phyloP scores from a whole-genome alignment of 1,139 yeast genomes.

The Pichia sp. region DNA sequence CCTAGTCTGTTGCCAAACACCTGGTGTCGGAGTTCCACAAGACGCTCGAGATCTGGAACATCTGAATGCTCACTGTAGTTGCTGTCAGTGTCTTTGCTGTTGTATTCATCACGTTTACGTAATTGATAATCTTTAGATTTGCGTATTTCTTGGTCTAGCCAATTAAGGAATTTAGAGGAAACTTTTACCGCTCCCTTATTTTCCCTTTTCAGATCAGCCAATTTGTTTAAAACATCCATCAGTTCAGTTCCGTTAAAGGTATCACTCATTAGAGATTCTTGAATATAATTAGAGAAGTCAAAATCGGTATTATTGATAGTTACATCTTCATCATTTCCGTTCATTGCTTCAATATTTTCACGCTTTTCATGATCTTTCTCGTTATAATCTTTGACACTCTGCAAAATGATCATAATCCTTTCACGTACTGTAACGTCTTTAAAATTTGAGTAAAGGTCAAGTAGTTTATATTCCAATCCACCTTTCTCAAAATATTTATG shows the following conservation, averaged over 20 bases:
- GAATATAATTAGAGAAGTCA: slow-evolving; percentile 8
- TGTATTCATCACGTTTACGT: slow-evolving; percentile 7
- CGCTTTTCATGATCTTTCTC: no score
- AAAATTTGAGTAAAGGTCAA: slow-evolving; percentile 14
- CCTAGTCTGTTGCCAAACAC: slow-evolving; percentile 81
- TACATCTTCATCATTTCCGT: slow-evolving; percentile 15
- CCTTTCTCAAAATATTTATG: slow-evolving; percentile 10
- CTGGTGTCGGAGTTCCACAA: slow-evolving; percentile 56
- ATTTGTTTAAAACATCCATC: slow-evolving; percentile 10
- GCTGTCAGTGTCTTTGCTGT: no score
- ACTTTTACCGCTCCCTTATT: slow-evolving; percentile 21
- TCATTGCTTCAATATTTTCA: not conserved
- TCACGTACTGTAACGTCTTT: slow-evolving; percentile 27
- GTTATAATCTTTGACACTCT: slow-evolving; percentile 29
- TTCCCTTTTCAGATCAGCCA: slow-evolving; percentile 14
- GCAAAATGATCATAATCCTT: slow-evolving; percentile 36
- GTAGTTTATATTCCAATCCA: slow-evolving; percentile 13
- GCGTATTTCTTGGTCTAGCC: slow-evolving; percentile 54
- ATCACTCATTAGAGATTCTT: slow-evolving; percentile 1
- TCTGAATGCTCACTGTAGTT: slow-evolving; percentile 17
- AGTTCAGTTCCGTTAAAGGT: not conserved
- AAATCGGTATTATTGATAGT: not conserved
- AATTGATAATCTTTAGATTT: slow-evolving; percentile 15
- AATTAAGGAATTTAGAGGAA: slow-evolving; percentile 38
- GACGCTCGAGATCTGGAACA: slow-evolving; percentile 35